Base-by-base conservation (phyloP, 768 basidiomycete species). In the Tricholoma saponaceum region DNA sequence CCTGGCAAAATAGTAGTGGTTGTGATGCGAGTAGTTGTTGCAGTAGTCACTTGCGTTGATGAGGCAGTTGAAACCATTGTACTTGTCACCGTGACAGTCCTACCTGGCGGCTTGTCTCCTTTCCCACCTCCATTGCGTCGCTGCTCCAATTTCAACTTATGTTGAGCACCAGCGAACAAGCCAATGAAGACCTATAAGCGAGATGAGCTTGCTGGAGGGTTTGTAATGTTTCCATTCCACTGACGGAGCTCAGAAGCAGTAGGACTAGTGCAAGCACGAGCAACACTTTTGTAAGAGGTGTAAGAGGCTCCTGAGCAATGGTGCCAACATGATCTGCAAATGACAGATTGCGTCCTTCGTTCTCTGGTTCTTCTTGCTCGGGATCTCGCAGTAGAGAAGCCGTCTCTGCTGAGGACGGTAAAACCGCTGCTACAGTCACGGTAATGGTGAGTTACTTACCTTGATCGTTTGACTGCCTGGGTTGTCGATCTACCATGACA, bases 131-230 rank as follows among this genome's bases (percentile, higher is more conserved):
- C 76, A 12, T 78, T 72, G 46, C 75, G 76, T 18, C 68, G 70
- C 14, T 62, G 66, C 55, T 77, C 76, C n/a, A 78, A 65, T 59
- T 83, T 82, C 53, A 94, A 79, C 59, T 84, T 86, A 66, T 90
- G 88, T 68, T 92, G 85, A 1, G 88, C 87, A 9, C 97, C 97
- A 30, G 93, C 89, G 70, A 95, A 98, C 4, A 99, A 77, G 9
- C 96, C 96, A 59, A 95, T 87, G 71, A 96, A 95, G n/a, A 92
- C 79, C 81, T 83, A 37, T 10, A 51, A 43, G 18, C 1, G 8
- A 32, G 3, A 49, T 44, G 41, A 46, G 43, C 8, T n/a, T 50
- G 28, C 8, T 39, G 44, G n/a, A 22, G 9, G 7, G 9, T 4
- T 10, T 32, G 30, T 13, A 35, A 28, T 5, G 44, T 35, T 37